These are phyloP conservation scores for Smallanthus sonchifolius DNA, from an alignment of 129 eudicot genomes.

Conservation along the genomic window DNA sequence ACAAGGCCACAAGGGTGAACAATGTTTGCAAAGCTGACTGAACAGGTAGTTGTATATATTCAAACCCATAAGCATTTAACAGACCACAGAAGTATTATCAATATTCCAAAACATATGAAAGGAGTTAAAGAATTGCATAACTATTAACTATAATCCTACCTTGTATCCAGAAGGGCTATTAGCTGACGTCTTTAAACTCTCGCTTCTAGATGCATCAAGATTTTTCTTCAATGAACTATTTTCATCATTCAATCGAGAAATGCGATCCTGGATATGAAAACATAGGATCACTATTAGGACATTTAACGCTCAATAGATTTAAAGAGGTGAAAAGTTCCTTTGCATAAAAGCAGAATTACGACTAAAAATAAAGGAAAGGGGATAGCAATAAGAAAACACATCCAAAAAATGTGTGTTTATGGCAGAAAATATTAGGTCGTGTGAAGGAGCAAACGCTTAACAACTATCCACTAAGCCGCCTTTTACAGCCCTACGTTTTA, in stretches of 20 bases:
- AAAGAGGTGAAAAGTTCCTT: neutral
- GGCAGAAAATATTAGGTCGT: neutral
- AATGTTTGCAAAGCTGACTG: neutral
- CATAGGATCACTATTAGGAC: neutral
- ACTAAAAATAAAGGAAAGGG: neutral
- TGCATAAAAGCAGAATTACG: neutral
- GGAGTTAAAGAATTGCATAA: neutral
- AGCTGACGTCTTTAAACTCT: conserved; percentile 34
- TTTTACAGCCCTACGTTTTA: neutral
- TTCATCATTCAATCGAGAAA: conserved; percentile 70
- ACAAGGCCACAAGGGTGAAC: conserved; percentile 2
- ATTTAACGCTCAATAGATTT: neutral
- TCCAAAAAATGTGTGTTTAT: neutral
- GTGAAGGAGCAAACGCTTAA: neutral
- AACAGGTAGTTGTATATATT: neutral
- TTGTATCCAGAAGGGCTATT: conserved; percentile 33
- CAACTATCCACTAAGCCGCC: neutral
- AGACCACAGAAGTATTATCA: neutral
- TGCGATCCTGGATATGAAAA: conserved; percentile 52
- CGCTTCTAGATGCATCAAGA: conserved; percentile 54
- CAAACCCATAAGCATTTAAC: conserved; percentile 12
- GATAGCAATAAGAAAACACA: neutral
- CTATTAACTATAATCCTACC: conserved; percentile 34
- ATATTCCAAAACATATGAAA: conserved; percentile 8
- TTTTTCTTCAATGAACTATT: conserved; percentile 72